phyloP scores from a whole-genome alignment of 495 filamentous ascomycete genomes.

The Hypoxylon perforatum region DNA sequence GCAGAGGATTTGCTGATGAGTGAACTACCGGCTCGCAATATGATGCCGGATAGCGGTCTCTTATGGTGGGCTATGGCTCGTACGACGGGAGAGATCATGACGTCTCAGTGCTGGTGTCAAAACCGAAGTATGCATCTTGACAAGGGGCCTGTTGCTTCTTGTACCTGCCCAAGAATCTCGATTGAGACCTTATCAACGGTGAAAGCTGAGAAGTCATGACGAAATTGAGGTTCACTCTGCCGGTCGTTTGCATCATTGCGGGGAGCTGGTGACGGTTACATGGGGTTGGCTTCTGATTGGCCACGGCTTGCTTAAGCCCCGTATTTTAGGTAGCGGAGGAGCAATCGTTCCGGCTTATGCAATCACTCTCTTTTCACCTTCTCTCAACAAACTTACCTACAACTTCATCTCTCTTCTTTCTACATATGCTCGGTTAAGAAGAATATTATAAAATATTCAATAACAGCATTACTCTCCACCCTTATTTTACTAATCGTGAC shows the following conservation, averaged over 20 bases:
- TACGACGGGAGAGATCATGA: slow-evolving; percentile 42
- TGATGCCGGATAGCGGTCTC: slow-evolving; percentile 11
- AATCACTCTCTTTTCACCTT: background rate
- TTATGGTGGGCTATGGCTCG: slow-evolving; percentile 27
- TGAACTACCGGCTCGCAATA: slow-evolving; percentile 13
- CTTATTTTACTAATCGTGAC: no score
- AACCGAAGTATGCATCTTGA: slow-evolving; percentile 13
- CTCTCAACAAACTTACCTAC: no score
- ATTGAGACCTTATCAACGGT: background rate
- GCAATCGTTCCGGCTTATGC: slow-evolving; percentile 6
- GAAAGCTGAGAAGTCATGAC: slow-evolving; percentile 22
- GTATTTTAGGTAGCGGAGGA: background rate
- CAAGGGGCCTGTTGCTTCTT: slow-evolving; percentile 9
- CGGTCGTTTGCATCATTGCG: slow-evolving; percentile 30
- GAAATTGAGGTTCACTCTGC: slow-evolving; percentile 16
- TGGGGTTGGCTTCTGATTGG: background rate
- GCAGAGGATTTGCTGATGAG: slow-evolving; percentile 4
- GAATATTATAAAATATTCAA: no score
- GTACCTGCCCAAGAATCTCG: slow-evolving; percentile 4
- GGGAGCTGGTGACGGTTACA: slow-evolving; percentile 11
- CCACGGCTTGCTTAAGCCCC: no score
- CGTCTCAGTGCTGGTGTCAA: slow-evolving; percentile 27
- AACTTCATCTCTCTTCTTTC: no score
- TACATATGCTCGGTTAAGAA: no score
- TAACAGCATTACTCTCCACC: no score